Evolutionary conservation across 2,329 filamentous ascomycete genomes (phyloP).

Genomic region (Aspergillus calidoustus): DNA sequence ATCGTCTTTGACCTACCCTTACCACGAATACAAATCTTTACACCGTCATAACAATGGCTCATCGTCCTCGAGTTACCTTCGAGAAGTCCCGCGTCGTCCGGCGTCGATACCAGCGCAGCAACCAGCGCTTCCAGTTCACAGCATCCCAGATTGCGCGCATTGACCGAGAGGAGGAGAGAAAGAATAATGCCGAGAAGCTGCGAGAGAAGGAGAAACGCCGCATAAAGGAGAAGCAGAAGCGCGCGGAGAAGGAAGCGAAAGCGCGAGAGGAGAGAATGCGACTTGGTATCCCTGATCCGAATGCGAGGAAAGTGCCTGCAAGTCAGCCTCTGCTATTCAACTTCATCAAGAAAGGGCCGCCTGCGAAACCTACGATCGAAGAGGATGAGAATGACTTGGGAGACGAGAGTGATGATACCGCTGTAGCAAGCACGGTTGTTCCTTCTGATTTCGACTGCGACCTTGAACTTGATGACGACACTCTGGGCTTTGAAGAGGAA

Average conservation of each 20-base stretch:
- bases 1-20: not conserved
- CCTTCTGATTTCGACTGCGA: constrained; percentile 17
- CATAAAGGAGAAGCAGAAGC: constrained; percentile 41
- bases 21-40: not conserved
- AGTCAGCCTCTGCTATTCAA: constrained; percentile 42
- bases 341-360: constrained; percentile 32
- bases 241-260: constrained; percentile 39
- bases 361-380: constrained; percentile 15
- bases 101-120: constrained; percentile 44
- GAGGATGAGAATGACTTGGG: constrained; percentile 19
- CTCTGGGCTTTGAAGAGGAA: constrained; percentile 23
- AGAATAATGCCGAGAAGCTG: constrained; percentile 45
- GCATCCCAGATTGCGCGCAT: constrained; percentile 42
- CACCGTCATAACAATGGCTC: constrained; percentile 31
- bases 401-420: constrained; percentile 28
- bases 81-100: constrained; percentile 46
- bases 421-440: not conserved
- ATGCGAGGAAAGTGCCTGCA: constrained; percentile 35
- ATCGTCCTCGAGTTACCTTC: constrained; percentile 37
- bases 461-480: constrained; percentile 5
- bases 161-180: constrained; percentile 48
- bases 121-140: constrained; percentile 41
- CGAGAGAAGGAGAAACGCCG: constrained; percentile 41
- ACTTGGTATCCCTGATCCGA: constrained; percentile 37
- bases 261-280: constrained; percentile 40